phyloP scores from a whole-genome alignment of 2,329 filamentous ascomycete species.

The Geosmithia flava region DNA sequence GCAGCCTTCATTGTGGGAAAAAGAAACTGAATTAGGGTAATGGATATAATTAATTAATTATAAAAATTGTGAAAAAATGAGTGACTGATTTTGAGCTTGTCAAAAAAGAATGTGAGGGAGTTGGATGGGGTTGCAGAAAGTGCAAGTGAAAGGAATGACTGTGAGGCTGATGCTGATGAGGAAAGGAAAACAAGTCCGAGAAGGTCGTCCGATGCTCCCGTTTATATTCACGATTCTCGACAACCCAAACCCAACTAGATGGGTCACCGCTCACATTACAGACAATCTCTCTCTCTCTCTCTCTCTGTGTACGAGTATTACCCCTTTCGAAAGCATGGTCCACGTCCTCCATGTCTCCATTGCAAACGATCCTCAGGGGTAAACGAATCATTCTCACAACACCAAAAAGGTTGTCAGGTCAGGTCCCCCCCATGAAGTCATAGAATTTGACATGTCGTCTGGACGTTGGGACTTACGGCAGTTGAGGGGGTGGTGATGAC shows the following conservation, averaged over 20 bases:
- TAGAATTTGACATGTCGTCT: neutral
- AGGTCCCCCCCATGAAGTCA: neutral
- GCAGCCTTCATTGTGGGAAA: slow-evolving; percentile 5
- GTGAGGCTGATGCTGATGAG: neutral
- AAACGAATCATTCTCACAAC: too few relatives aligned
- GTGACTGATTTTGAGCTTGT: too few relatives aligned
- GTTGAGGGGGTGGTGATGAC: neutral
- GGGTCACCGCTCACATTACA: neutral
- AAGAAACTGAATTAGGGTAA: neutral
- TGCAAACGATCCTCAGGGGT: too few relatives aligned
- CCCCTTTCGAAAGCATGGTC: too few relatives aligned
- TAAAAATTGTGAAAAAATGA: neutral
- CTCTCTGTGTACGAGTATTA: too few relatives aligned
- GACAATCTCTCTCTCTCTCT: too few relatives aligned
- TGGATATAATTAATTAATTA: neutral
- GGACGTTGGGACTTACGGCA: neutral
- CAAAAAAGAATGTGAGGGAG: neutral
- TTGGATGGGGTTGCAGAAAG: neutral
- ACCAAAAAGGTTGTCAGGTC: too few relatives aligned
- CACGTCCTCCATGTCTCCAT: too few relatives aligned
- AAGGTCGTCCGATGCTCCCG: neutral
- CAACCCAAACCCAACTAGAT: neutral
- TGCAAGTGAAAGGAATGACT: neutral
- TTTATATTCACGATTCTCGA: neutral
- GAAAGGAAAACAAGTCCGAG: neutral